Base-by-base conservation (phyloP, 345 rosid genomes). In the Bruguiera sexangula region DNA sequence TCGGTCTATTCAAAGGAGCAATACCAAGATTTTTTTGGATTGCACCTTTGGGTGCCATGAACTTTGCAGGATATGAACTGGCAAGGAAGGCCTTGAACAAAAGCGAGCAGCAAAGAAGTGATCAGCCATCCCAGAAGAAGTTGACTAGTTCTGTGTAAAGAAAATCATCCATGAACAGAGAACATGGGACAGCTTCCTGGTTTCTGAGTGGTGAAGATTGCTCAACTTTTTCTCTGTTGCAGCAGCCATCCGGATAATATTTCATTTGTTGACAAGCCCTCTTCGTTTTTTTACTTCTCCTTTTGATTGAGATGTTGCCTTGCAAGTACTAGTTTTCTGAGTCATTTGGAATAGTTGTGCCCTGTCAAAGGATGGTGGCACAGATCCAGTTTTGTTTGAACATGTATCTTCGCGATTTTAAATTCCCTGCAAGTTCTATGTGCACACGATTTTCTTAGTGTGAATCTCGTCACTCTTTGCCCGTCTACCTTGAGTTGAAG, bases 11-110 rank as follows among this genome's bases (percentile, higher is more conserved):
- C 63, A 95, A 95, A 76, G 99, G 99, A 77, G 96, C 96, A 46
- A 77, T 90, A 37, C 97, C 99, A 9, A 80, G 99, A 51, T 95
- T 95, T 78, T 92, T 95, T 82, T 95, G 99, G 99, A 89, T 95
- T 68, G 97, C 99, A 63, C 99, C 99, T 2, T 75, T 95, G 11
- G 99, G 99, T 20, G 99, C 99, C 72, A 95, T 95, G 97, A 95
- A 95, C 83, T 95, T 95, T 78, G 99, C 99, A 6, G 99, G 99
- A 10, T 95, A 95, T 29, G 99, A 95, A 81, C 88, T 95, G 51
- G 86, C 87, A 9, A 84, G 85, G 91, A 93, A 93, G 77, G 92
- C 97, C 60, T 83, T 91, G 96, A 82, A 76, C 76, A 88, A 85
- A 79, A 83, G 81, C 3, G 87, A 83, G 62, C 94, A 86, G 4